Evolutionary conservation across 2,329 filamentous ascomycete genomes (phyloP).

Genomic region (Aspergillus felis): DNA sequence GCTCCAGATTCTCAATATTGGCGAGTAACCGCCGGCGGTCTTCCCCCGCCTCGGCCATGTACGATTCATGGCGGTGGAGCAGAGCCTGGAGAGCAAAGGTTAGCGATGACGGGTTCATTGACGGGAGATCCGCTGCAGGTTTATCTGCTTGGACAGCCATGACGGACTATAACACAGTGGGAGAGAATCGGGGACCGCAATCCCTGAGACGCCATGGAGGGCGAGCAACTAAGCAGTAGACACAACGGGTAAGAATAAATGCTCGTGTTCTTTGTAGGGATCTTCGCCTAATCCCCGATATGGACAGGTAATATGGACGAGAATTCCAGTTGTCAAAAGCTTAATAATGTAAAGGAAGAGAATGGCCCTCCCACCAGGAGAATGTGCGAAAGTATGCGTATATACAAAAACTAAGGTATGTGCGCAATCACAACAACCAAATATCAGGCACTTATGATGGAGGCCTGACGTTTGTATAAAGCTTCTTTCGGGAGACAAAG

Average conservation of each 20-base stretch:
- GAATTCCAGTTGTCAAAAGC: conserved; percentile 11
- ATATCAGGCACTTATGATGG: background rate
- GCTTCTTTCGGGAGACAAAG: background rate
- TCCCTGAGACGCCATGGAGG: conserved; percentile 20
- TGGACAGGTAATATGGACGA: background rate
- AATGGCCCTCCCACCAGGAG: background rate
- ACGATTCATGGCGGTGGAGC: conserved; percentile 85
- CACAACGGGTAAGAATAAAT: background rate
- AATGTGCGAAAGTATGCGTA: conserved; percentile 6
- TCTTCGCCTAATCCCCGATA: background rate
- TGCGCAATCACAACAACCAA: conserved; percentile 3
- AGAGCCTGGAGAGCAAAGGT: conserved; percentile 78
- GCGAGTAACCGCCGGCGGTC: conserved; percentile 70
- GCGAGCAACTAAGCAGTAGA: background rate
- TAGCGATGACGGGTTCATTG: conserved; percentile 51
- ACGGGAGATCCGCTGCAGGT: conserved; percentile 14
- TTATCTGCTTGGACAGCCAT: conserved; percentile 23
- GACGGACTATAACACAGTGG: conserved; percentile 28
- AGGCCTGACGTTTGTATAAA: background rate
- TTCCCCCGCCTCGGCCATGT: conserved; percentile 86
- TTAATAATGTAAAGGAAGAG: conserved; percentile 10
- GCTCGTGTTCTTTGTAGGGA: background rate
- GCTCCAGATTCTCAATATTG: conserved; percentile 72
- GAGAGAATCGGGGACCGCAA: conserved; percentile 25
- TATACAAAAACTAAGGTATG: background rate